Percentiles rank a stretch among this genome's conserved stretches.
Conservation (phyloP, 2,329 filamentous ascomycete genomes). For the Arthrinium phaeospermum region DNA sequence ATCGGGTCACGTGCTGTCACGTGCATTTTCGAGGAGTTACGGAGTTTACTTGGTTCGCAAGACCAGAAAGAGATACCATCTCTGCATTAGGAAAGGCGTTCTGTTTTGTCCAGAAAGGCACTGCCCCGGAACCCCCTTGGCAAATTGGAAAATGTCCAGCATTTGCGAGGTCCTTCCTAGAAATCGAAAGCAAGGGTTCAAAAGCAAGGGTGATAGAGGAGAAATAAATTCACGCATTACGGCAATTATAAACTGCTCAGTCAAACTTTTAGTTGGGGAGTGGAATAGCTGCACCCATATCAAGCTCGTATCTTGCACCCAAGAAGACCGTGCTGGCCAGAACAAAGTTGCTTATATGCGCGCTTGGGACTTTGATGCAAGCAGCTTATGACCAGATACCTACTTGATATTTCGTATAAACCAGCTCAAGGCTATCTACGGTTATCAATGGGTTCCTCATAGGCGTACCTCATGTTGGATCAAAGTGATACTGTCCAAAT, state of each 20-base stretch:
- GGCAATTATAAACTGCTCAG: background rate
- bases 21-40: conserved; percentile 18
- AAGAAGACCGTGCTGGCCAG: conserved; percentile 7
- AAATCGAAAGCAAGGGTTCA: background rate
- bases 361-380: background rate
- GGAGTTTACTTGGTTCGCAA: conserved; percentile 4
- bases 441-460: background rate
- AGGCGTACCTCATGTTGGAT: too few relatives aligned
- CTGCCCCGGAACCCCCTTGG: background rate
- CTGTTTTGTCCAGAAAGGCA: conserved; percentile 12
- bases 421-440: background rate
- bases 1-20: background rate
- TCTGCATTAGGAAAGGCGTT: conserved; percentile 15
- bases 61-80: conserved; percentile 16
- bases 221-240: background rate
- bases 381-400: background rate
- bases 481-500: background rate
- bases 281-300: background rate
- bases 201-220: background rate
- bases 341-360: background rate
- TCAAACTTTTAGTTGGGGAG: background rate
- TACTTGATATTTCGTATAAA: background rate
- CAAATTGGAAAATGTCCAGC: background rate
- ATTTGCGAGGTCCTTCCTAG: background rate
- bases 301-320: background rate